Conservation (phyloP, 2,329 filamentous ascomycete genomes). For the Stromatinia cepivora region DNA sequence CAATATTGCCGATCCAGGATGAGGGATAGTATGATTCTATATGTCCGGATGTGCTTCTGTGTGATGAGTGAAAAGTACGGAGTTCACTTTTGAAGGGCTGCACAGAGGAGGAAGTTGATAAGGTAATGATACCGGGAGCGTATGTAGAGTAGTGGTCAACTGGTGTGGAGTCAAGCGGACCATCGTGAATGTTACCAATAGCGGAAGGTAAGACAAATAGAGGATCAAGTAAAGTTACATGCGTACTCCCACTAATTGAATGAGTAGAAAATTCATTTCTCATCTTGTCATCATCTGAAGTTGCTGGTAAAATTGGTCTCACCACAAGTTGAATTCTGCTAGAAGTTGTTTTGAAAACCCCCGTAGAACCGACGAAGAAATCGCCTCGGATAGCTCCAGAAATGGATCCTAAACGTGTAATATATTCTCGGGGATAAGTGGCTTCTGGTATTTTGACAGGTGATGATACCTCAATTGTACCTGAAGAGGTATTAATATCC, state of each 20-base stretch:
- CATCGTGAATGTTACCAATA: not conserved
- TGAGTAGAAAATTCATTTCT: constrained; percentile 32
- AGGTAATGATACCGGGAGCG: not conserved
- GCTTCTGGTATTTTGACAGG: constrained; percentile 25
- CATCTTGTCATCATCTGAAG: constrained; percentile 13
- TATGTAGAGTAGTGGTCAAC: not conserved
- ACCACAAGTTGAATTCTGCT: constrained; percentile 30
- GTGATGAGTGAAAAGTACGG: constrained; percentile 30
- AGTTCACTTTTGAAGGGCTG: constrained; percentile 25
- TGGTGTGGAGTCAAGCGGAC: not conserved
- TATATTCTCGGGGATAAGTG: constrained; percentile 36
- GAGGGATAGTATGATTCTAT: constrained; percentile 34
- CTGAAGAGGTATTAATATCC: constrained; percentile 33
- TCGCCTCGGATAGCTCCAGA: constrained; percentile 34
- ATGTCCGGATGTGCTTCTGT: constrained; percentile 31
- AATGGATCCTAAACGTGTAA: constrained; percentile 34
- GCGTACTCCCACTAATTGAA: constrained; percentile 33
- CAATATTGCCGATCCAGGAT: constrained; percentile 35
- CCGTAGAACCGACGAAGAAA: constrained; percentile 35
- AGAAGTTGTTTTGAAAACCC: constrained; percentile 31
- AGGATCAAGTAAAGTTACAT: constrained; percentile 33
- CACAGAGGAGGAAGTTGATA: constrained; percentile 1
- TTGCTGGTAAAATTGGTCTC: constrained; percentile 33
- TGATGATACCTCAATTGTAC: constrained; percentile 32
- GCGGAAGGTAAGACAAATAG: not conserved